These are phyloP conservation scores for Russula sp. DNA, from an alignment of 768 basidiomycete genomes.

Conservation along the genomic window DNA sequence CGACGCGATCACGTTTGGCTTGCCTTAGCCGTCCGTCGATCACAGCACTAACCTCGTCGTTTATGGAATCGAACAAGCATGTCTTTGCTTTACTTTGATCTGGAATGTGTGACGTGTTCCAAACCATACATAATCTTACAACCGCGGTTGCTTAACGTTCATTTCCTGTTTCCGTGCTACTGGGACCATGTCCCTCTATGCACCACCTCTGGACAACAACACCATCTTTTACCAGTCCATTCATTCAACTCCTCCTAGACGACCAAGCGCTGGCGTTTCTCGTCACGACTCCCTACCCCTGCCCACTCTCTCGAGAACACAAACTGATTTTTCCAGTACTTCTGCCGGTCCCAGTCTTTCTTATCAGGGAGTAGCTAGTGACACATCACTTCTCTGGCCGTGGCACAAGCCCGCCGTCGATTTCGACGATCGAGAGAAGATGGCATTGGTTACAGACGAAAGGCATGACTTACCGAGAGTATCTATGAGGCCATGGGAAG, in stretches of 20 bases:
- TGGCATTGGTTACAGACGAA: constrained; percentile 13
- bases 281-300: constrained; percentile 10
- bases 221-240: constrained; percentile 16
- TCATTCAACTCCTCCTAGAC: constrained; percentile 16
- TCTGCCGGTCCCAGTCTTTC: background rate
- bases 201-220: constrained; percentile 9
- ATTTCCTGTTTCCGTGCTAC: background rate
- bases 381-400: constrained; percentile 7
- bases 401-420: constrained; percentile 7
- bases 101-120: constrained; percentile 11
- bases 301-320: constrained; percentile 13
- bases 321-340: constrained; percentile 6
- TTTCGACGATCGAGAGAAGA: constrained; percentile 16
- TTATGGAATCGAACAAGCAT: too few species aligned
- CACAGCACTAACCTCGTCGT: too few species aligned
- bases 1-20: background rate
- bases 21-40: background rate
- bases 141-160: background rate
- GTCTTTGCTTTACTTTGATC: background rate
- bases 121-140: background rate
- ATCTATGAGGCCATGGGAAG: constrained; percentile 30
- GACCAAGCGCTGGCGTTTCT: constrained; percentile 19
- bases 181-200: constrained; percentile 13
- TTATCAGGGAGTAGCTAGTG: background rate
- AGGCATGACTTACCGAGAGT: constrained; percentile 1